Conservation (phyloP, 2,329 filamentous ascomycete species). For the Botryotinia narcissicola region DNA sequence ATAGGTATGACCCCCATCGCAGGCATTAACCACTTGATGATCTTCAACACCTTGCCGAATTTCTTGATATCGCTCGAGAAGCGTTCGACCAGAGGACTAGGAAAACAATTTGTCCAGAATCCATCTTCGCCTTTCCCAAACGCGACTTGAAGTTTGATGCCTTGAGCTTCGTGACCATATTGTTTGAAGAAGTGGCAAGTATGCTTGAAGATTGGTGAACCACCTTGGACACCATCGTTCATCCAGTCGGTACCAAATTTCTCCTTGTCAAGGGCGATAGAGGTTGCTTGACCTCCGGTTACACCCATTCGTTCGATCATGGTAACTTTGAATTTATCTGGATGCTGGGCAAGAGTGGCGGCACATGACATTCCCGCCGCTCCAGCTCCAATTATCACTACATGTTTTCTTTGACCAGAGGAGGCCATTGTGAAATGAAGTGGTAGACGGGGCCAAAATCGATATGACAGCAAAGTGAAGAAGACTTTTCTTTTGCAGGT, state of each 20-base stretch:
- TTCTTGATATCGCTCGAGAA: constrained; percentile 56
- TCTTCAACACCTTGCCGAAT: constrained; percentile 42
- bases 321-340: constrained; percentile 63
- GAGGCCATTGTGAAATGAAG: neutral
- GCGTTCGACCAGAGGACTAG: constrained; percentile 54
- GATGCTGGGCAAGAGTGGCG: constrained; percentile 63
- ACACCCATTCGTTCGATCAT: constrained; percentile 58
- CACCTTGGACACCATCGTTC: constrained; percentile 64
- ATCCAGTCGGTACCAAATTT: constrained; percentile 59
- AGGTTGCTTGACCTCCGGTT: constrained; percentile 60
- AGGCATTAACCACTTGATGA: constrained; percentile 59
- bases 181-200: constrained; percentile 63
- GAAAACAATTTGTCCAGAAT: constrained; percentile 68
- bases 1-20: constrained; percentile 61
- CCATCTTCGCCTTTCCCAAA: constrained; percentile 56
- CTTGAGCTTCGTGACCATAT: constrained; percentile 54
- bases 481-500: neutral
- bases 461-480: neutral
- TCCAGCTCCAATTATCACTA: constrained; percentile 61
- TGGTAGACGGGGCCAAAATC: too few relatives aligned
- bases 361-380: constrained; percentile 63
- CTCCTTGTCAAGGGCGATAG: constrained; percentile 55
- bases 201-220: constrained; percentile 60
- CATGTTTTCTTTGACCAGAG: constrained; percentile 42
- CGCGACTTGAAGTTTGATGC: constrained; percentile 60